phyloP scores from a whole-genome alignment of 768 basidiomycete genomes.

The Jaapia argillacea region DNA sequence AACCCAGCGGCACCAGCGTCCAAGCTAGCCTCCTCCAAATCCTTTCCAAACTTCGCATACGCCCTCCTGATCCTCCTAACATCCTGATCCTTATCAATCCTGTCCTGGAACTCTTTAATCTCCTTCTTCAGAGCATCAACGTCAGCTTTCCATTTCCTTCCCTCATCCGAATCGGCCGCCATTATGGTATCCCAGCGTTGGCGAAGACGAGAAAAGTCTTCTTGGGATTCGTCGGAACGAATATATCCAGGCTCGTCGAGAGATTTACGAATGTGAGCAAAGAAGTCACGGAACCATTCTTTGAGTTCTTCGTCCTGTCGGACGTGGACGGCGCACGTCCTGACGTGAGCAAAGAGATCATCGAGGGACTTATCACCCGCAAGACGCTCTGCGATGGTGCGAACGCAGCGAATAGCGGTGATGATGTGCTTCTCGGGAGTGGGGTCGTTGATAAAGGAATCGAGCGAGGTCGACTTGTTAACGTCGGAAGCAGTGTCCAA shows the following conservation, averaged over 20 bases:
- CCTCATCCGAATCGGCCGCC: slow-evolving; percentile 30
- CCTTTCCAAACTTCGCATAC: slow-evolving; percentile 34
- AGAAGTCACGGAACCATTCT: slow-evolving; percentile 44
- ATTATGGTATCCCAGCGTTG: slow-evolving; percentile 39
- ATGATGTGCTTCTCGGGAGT: slow-evolving; percentile 53
- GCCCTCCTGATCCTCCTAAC: slow-evolving; percentile 35
- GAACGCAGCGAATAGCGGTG: slow-evolving; percentile 33
- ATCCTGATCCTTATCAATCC: slow-evolving; percentile 39
- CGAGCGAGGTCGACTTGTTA: slow-evolving; percentile 34
- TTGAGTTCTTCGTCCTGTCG: slow-evolving; percentile 44
- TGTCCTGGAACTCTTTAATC: slow-evolving; percentile 31
- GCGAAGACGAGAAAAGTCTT: slow-evolving; percentile 33
- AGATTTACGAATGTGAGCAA: slow-evolving; percentile 32
- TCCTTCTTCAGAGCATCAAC: slow-evolving; percentile 37
- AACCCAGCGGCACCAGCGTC: slow-evolving; percentile 30
- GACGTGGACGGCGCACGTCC: slow-evolving; percentile 35
- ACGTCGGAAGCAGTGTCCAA: slow-evolving; percentile 39
- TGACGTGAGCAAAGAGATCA: slow-evolving; percentile 31
- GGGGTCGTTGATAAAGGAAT: slow-evolving; percentile 49
- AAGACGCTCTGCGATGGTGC: slow-evolving; percentile 40
- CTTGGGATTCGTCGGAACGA: slow-evolving; percentile 33
- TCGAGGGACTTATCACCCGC: slow-evolving; percentile 40
- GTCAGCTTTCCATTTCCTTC: slow-evolving; percentile 41
- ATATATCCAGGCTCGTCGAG: slow-evolving; percentile 44
- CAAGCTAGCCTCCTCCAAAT: slow-evolving; percentile 36